Conservation (phyloP, 345 rosid species). For the Arabidopsis arenosa region DNA sequence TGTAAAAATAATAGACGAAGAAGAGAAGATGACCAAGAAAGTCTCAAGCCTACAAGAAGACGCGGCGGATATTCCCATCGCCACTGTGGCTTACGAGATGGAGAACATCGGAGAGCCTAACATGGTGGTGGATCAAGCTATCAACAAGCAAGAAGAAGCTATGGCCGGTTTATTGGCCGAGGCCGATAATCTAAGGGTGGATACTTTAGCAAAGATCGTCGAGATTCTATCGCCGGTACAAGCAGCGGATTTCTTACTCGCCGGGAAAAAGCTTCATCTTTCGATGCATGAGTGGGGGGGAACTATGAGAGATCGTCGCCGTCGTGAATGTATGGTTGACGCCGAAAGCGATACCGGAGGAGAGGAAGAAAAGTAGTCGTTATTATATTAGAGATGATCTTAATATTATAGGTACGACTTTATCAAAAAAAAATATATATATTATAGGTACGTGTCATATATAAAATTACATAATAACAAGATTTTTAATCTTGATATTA, state of each 20-base stretch:
- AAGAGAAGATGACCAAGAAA: slow-evolving; percentile 49
- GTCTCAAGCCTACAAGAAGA: slow-evolving; percentile 57
- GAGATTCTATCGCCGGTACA: slow-evolving; percentile 44
- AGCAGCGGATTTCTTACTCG: slow-evolving; percentile 49
- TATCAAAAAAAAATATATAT: no score
- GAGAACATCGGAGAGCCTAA: slow-evolving; percentile 18
- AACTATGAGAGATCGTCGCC: slow-evolving; percentile 40
- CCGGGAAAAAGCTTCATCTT: slow-evolving; percentile 52
- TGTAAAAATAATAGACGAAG: slow-evolving; percentile 41
- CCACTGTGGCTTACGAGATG: slow-evolving; percentile 31
- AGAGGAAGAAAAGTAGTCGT: slow-evolving; percentile 17
- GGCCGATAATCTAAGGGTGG: slow-evolving; percentile 51
- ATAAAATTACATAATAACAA: slow-evolving; percentile 12
- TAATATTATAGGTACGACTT: neutral
- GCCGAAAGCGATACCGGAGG: neutral
- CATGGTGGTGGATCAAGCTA: slow-evolving; percentile 42
- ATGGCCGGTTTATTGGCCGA: slow-evolving; percentile 44
- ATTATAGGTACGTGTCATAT: slow-evolving; percentile 9
- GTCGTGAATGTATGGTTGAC: slow-evolving; percentile 37
- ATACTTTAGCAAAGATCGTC: slow-evolving; percentile 44
- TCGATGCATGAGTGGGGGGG: slow-evolving; percentile 64
- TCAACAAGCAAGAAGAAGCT: slow-evolving; percentile 42
- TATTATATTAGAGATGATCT: neutral
- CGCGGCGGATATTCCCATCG: slow-evolving; percentile 53
- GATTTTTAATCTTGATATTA: slow-evolving; percentile 26